A percentile compares a stretch with the other conserved stretches of the same genome.
Evolutionary conservation across 1,284 basidiomycete genomes (phyloP).

Genomic region (Ganoderma lingzhi): DNA sequence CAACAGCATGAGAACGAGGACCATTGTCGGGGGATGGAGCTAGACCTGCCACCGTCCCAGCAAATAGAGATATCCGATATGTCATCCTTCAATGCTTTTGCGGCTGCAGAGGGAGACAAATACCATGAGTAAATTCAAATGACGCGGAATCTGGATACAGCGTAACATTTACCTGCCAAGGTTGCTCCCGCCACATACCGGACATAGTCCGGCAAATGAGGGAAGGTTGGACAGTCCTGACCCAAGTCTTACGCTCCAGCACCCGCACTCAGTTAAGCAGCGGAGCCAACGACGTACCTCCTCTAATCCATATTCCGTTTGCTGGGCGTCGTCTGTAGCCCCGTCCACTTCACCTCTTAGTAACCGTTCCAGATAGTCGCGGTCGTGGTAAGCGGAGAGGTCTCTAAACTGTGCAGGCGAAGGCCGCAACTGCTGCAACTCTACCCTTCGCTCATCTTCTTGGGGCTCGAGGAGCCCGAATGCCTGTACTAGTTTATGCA

Average conservation of each 20-base stretch:
- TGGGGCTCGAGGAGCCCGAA: slow-evolving; percentile 60
- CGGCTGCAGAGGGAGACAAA: slow-evolving; percentile 55
- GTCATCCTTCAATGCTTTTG: slow-evolving; percentile 63
- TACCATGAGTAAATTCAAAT: not conserved
- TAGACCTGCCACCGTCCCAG: slow-evolving; percentile 85
- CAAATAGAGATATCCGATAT: slow-evolving; percentile 72
- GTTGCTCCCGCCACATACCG: slow-evolving; percentile 80
- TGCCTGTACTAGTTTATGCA: slow-evolving; percentile 75
- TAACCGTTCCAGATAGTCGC: slow-evolving; percentile 64
- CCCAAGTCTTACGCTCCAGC: slow-evolving; percentile 12
- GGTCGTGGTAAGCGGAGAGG: slow-evolving; percentile 63
- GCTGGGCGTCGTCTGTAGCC: not conserved
- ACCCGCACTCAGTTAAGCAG: not conserved
- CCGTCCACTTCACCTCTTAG: slow-evolving; percentile 42
- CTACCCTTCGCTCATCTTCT: slow-evolving; percentile 36
- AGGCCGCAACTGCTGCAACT: slow-evolving; percentile 60
- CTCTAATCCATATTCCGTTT: slow-evolving; percentile 68
- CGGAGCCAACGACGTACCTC: slow-evolving; percentile 51
- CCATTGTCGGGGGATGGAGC: slow-evolving; percentile 22
- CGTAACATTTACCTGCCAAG: slow-evolving; percentile 32
- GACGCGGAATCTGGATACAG: no score
- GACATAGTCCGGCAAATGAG: slow-evolving; percentile 74
- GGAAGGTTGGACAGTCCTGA: slow-evolving; percentile 87
- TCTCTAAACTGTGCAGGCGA: slow-evolving; percentile 57
- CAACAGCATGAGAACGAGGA: slow-evolving; percentile 7